Base-by-base conservation (phyloP, 352 stramenopile species). In the Pythium phragmitis region DNA sequence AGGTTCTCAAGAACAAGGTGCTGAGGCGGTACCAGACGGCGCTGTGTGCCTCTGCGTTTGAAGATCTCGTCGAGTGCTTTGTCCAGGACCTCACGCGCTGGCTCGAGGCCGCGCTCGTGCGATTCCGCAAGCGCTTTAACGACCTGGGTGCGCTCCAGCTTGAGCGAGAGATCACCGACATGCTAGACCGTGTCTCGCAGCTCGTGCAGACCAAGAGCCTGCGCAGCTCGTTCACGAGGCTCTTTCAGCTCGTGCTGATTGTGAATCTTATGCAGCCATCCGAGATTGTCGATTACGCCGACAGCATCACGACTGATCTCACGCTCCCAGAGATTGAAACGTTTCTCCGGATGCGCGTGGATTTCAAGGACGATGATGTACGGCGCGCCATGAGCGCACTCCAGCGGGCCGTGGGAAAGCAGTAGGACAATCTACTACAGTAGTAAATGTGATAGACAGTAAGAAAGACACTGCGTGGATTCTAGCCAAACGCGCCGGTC, bases 221-320 rank as follows among this genome's bases (percentile, higher is more conserved):
- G 36, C 80, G 81, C 33, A 65, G 62, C 8, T 67, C 79, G 11
- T 95, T 93, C 63, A 93, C 81, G 14, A 73, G 84, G 37, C 72
- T 93, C 2, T 91, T 93, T 60, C 82, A 95, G 62, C 47, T 93
- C 37, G 79, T 88, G 43, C 82, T 92, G 11, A 75, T 95, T 23
- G 67, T 95, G 39, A 95, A 93, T 61, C 63, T 95, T n/a, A 75
- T 88, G 71, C 76, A 91, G 46, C 84, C 86, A 5, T 70, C 48
- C 16, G 82, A 95, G 58, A 74, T 95, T 4, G 54, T 89, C 17
- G 83, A 91, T 54, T 93, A 90, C 60, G 60, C 81, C 4, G 66
- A 78, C 36, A 82, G 71, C 36, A 72, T 91, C 39, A 72, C 63
- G 14, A 56, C 77, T 11, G 78, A 88, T 33, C 55, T 92, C 7